Base-by-base conservation (phyloP, 2,329 filamentous ascomycete genomes). In the Microdochium bolleyi region DNA sequence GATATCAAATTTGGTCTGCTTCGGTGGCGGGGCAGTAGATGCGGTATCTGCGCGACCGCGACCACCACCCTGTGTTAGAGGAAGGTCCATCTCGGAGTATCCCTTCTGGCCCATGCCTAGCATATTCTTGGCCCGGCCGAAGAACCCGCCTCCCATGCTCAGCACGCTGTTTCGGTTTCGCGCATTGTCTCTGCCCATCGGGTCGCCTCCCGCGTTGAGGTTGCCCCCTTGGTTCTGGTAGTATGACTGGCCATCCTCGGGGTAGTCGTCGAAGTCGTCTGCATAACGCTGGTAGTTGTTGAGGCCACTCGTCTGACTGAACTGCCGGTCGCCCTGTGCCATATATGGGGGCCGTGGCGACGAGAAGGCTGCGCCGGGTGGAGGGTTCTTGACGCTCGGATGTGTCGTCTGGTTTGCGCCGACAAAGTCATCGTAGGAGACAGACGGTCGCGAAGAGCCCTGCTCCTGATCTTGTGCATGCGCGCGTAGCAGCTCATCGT, bases 31-130 rank as follows among this genome's bases (percentile, higher is more conserved):
- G 52, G 41, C 21, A 24, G 41, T 21, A 5, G 41, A 46, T 46
- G 3, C 41, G 4, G 41, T 62, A 62, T 71, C 69, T 49, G 69
- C 65, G 58, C 73, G 63, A 48, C 56, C 71, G 60, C 77, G 73
- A 49, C 77, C 79, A 51, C 77, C 81, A 49, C 67, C 68, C 67
- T 97, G 90, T 4, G 92, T 97, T 69, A 99, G 76, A 14, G 94
- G 94, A 52, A 99, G 77, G 67, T 99, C 92, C 94, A 99, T 99
- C 72, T 97, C 94, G 32, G 92, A 96, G 70, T 99, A 97, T 57
- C 86, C 81, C 61, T 64, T 55, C 51, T 88, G 80, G 22, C 83
- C 87, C 84, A 96, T 91, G 51, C 94, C 92, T 56, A 99, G 74
- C 78, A 88, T 90, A 67, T 88, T 92, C 75, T 95, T 97, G 44